Conservation (phyloP, 2,329 filamentous ascomycete species). For the Diplodia scrobiculata region DNA sequence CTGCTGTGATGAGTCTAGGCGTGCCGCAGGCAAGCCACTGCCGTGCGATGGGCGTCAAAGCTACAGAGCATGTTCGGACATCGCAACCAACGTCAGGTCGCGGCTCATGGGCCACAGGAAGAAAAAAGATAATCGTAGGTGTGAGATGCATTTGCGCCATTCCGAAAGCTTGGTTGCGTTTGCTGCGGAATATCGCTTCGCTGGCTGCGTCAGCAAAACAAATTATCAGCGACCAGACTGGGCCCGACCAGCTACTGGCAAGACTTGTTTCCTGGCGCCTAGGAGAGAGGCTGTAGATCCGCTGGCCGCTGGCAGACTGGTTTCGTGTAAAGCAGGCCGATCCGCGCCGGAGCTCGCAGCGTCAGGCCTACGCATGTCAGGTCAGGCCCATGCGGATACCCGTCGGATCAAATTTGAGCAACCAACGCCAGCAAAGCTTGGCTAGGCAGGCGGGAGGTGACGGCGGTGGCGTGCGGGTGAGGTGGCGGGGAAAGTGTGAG, state of each 20-base stretch:
- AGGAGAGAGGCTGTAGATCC: not conserved
- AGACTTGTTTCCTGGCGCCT: not conserved
- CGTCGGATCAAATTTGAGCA: conserved; percentile 5
- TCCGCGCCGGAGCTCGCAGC: not conserved
- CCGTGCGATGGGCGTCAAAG: not conserved
- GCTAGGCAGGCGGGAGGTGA: not conserved
- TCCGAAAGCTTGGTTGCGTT: conserved; percentile 1
- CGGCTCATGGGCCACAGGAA: not conserved
- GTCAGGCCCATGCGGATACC: not conserved
- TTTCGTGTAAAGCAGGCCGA: conserved; percentile 1
- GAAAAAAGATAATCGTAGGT: not conserved
- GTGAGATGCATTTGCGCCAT: not conserved
- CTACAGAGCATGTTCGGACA: not conserved
- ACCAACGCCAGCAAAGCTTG: conserved; percentile 22
- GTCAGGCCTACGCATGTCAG: conserved; percentile 1
- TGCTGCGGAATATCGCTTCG: conserved; percentile 14
- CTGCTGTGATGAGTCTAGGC: not conserved
- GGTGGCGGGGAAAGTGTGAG: not conserved
- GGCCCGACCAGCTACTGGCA: not conserved
- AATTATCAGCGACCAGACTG: not conserved
- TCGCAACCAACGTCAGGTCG: not conserved
- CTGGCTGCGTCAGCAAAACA: not conserved
- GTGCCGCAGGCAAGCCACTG: not conserved
- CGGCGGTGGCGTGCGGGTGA: conserved; percentile 3
- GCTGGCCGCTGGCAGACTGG: not conserved